Evolutionary conservation across 2,329 filamentous ascomycete genomes (phyloP).

Genomic region (Alternaria viburni): DNA sequence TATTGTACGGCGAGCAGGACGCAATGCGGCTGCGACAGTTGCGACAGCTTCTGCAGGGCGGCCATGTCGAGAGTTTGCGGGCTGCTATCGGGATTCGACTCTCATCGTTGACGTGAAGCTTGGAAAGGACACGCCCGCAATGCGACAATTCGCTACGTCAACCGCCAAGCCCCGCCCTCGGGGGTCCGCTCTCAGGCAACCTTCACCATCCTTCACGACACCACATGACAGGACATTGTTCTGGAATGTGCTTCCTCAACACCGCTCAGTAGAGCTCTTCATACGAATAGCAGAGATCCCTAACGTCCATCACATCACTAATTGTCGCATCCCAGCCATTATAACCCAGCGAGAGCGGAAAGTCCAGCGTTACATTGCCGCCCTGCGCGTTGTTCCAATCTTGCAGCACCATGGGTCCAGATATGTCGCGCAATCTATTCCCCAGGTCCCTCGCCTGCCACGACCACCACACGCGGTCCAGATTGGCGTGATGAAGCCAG

Average conservation of each 20-base stretch:
- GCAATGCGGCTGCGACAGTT: slow-evolving; percentile 70
- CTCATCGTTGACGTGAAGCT: neutral
- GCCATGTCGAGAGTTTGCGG: slow-evolving; percentile 24
- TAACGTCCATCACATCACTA: neutral
- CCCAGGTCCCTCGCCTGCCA: neutral
- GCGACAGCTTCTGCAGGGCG: slow-evolving; percentile 32
- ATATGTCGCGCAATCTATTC: neutral
- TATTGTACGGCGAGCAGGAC: slow-evolving; percentile 75
- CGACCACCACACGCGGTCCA: neutral
- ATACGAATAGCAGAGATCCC: neutral
- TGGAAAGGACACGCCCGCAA: slow-evolving; percentile 20
- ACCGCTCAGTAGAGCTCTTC: neutral
- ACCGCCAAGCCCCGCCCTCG: slow-evolving; percentile 21
- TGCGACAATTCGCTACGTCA: slow-evolving; percentile 23
- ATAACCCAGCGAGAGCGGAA: neutral
- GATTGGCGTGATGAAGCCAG: neutral
- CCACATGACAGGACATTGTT: fast-evolving
- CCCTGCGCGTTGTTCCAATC: neutral
- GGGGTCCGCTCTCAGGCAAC: slow-evolving; percentile 12
- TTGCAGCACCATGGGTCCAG: neutral
- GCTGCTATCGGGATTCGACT: neutral
- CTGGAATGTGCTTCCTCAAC: neutral
- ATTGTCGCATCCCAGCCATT: neutral
- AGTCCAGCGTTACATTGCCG: neutral
- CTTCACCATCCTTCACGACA: neutral